A percentile compares a stretch with the other conserved stretches of the same genome.
phyloP scores from a whole-genome alignment of 2,329 filamentous ascomycete species.

The Boeremia exigua region DNA sequence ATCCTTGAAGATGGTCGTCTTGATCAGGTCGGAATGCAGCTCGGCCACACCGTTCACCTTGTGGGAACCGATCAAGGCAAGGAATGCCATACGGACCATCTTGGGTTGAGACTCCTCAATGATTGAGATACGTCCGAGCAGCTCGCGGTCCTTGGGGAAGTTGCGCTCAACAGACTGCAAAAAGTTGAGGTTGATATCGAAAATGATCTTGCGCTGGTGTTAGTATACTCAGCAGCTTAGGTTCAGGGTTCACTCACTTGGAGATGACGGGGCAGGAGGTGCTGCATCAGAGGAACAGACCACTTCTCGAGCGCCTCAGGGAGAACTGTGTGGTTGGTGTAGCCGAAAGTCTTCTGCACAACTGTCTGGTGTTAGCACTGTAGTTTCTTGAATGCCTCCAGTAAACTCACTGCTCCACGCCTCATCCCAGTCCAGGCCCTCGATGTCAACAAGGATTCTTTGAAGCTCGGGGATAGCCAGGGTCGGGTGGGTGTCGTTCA shows the following conservation, averaged over 20 bases:
- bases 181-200: conserved; percentile 96
- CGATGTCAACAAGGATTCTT: conserved; percentile 86
- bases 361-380: conserved; percentile 41
- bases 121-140: conserved; percentile 88
- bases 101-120: conserved; percentile 97
- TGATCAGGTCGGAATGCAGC: conserved; percentile 95
- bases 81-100: conserved; percentile 96
- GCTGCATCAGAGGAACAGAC: conserved; percentile 91
- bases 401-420: conserved; percentile 78
- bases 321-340: conserved; percentile 98
- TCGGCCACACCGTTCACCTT: conserved; percentile 99
- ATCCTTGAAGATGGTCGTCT: conserved; percentile 99
- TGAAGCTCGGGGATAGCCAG: conserved; percentile 95
- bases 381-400: not conserved
- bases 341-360: conserved; percentile 75
- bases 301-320: conserved; percentile 98
- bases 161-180: conserved; percentile 86
- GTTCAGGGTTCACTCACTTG: conserved; percentile 54
- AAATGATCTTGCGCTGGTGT: conserved; percentile 72
- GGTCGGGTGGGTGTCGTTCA: conserved; percentile 97
- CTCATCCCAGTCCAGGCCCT: conserved; percentile 91
- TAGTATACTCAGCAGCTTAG: not conserved
- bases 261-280: conserved; percentile 89
- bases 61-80: conserved; percentile 96
- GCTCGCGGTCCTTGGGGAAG: conserved; percentile 87